A percentile compares a stretch with the other conserved stretches of the same genome.
Evolutionary conservation across 2,329 filamentous ascomycete genomes (phyloP).

Genomic region (Penicillium sclerotiorum): DNA sequence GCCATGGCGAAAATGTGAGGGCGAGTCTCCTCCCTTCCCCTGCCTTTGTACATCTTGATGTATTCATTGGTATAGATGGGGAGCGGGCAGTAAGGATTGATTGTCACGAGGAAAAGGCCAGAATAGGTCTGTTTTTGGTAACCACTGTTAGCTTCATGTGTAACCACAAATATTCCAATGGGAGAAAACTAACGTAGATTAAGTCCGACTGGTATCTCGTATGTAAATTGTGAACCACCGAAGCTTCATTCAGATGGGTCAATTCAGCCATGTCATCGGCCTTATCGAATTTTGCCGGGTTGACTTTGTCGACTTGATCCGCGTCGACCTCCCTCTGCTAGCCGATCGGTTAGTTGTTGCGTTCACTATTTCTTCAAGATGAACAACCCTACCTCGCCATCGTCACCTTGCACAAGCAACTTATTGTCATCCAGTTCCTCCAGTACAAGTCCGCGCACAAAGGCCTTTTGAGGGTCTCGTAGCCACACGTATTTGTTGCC

Average conservation of each 20-base stretch:
- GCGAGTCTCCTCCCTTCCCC: constrained; percentile 88
- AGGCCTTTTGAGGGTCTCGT: constrained; percentile 81
- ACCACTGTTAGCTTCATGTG: not conserved
- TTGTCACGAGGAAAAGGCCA: constrained; percentile 91
- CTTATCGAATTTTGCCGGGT: constrained; percentile 99
- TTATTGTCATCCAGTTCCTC: constrained; percentile 72
- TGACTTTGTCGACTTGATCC: constrained; percentile 96
- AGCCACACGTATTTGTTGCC: constrained; percentile 99
- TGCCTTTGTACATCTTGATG: constrained; percentile 95
- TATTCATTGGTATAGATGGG: constrained; percentile 97
- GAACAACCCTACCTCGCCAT: constrained; percentile 72
- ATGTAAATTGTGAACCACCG: constrained; percentile 94
- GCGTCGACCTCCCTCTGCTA: constrained; percentile 84
- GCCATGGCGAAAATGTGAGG: constrained; percentile 98
- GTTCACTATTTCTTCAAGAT: not conserved
- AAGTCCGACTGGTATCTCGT: constrained; percentile 94
- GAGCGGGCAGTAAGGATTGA: constrained; percentile 93
- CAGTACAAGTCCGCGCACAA: constrained; percentile 89
- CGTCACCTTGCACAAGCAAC: constrained; percentile 87
- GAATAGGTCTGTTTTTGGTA: constrained; percentile 91
- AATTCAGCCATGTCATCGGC: constrained; percentile 99
- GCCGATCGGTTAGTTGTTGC: constrained; percentile 23
- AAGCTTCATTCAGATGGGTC: constrained; percentile 96
- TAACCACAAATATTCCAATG: not conserved
- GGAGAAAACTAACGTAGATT: constrained; percentile 68